Percentiles rank a stretch among this genome's conserved stretches.
These are phyloP conservation scores for Psilocybe cubensis DNA, from an alignment of 768 basidiomycete species.

Conservation along the genomic window DNA sequence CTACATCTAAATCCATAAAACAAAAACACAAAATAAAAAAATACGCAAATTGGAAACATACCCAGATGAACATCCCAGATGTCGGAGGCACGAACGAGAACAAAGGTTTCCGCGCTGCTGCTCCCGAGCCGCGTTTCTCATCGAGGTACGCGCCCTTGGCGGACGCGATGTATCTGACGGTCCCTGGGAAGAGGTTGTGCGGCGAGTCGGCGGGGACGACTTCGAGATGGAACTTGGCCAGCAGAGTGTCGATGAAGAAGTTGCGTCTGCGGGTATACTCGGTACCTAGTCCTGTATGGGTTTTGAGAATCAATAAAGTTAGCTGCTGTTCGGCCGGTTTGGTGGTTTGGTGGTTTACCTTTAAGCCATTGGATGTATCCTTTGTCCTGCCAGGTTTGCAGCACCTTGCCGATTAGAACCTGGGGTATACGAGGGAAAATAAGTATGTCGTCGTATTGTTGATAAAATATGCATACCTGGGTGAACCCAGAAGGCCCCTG, in stretches of 20 bases:
- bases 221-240: constrained; percentile 64
- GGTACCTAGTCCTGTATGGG: constrained; percentile 45
- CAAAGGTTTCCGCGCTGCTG: constrained; percentile 25
- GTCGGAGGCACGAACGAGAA: constrained; percentile 77
- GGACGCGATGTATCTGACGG: constrained; percentile 49
- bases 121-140: too few relatives aligned
- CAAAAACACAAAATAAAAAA: not conserved
- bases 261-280: constrained; percentile 66
- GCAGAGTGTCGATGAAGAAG: constrained; percentile 64
- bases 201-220: constrained; percentile 32
- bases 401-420: constrained; percentile 59
- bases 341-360: constrained; percentile 38
- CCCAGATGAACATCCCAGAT: constrained; percentile 87
- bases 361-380: constrained; percentile 82
- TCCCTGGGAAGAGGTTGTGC: constrained; percentile 35
- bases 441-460: not conserved
- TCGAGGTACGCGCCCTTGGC: constrained; percentile 28
- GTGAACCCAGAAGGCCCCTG: constrained; percentile 76
- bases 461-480: constrained; percentile 43
- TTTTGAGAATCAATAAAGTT: not conserved
- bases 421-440: constrained; percentile 4
- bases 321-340: not conserved
- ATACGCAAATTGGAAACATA: constrained; percentile 27
- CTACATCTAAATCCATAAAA: not conserved
- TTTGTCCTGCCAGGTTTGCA: constrained; percentile 67